Evolutionary conservation across 441 rosid species (phyloP).

Genomic region (Viola pubescens): DNA sequence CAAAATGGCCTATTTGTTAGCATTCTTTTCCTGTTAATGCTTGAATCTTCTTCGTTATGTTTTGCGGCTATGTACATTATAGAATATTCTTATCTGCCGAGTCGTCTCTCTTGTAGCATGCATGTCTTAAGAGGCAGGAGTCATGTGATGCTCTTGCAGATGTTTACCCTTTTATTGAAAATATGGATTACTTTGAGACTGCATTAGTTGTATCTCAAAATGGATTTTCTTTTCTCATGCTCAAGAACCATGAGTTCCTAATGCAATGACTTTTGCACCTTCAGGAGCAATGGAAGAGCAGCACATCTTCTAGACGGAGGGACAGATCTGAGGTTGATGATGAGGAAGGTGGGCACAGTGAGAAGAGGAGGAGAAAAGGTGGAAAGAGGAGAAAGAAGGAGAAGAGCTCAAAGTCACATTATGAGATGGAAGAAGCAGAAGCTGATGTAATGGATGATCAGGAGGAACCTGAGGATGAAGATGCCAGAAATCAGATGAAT

Average conservation of each 20-base stretch:
- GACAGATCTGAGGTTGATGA: conserved; percentile 80
- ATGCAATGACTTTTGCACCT: conserved; percentile 15
- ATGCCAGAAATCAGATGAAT: conserved; percentile 29
- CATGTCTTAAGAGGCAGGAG: background rate
- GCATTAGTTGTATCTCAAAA: background rate
- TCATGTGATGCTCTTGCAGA: background rate
- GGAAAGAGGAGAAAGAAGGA: conserved; percentile 97
- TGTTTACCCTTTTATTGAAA: background rate
- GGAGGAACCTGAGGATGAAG: conserved; percentile 73
- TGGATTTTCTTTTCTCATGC: no score
- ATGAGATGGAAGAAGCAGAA: conserved; percentile 73
- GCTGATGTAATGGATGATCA: conserved; percentile 58
- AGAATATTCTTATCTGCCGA: background rate
- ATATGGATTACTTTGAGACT: background rate
- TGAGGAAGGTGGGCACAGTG: conserved; percentile 79
- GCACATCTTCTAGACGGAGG: conserved; percentile 64
- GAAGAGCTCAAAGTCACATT: conserved; percentile 58
- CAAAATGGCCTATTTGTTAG: background rate
- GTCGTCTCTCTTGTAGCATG: background rate
- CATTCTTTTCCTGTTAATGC: background rate
- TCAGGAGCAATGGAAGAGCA: conserved; percentile 99
- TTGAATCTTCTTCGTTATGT: background rate
- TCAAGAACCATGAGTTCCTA: background rate
- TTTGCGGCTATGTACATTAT: background rate
- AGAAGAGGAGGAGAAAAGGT: conserved; percentile 82